Conservation (phyloP, 2,329 filamentous ascomycete genomes). For the Grosmannia huntii region DNA sequence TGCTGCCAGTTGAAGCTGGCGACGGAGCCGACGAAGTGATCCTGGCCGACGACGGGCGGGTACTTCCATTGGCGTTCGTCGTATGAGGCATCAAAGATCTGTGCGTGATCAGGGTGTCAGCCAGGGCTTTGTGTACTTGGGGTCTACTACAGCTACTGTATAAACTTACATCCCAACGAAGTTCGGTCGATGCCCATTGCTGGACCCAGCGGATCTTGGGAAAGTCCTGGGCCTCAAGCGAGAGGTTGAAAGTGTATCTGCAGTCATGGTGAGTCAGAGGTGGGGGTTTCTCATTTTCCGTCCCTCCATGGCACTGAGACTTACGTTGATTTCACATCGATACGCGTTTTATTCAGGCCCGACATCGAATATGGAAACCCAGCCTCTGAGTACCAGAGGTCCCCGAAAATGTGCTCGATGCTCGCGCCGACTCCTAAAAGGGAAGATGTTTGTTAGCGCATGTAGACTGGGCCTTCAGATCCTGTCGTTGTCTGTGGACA, state of each 20-base stretch:
- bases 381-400: neutral
- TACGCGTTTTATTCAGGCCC: neutral
- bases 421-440: neutral
- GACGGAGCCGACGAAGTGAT: slow-evolving; percentile 14
- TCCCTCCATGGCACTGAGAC: neutral
- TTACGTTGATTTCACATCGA: neutral
- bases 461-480: neutral
- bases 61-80: slow-evolving; percentile 15
- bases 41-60: slow-evolving; percentile 14
- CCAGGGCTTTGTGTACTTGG: neutral
- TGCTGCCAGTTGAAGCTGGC: slow-evolving; percentile 5
- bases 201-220: slow-evolving; percentile 15
- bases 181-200: slow-evolving; percentile 10
- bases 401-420: neutral
- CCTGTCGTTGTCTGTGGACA: too few species aligned
- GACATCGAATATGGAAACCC: neutral
- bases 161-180: slow-evolving; percentile 18
- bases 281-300: too few species aligned
- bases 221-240: slow-evolving; percentile 15
- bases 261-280: neutral
- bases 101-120: neutral
- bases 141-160: neutral
- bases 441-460: neutral
- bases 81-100: slow-evolving; percentile 14
- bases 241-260: slow-evolving; percentile 15